Base-by-base conservation (phyloP, 2,329 filamentous ascomycete species). In the Chaetomium olivaceum region DNA sequence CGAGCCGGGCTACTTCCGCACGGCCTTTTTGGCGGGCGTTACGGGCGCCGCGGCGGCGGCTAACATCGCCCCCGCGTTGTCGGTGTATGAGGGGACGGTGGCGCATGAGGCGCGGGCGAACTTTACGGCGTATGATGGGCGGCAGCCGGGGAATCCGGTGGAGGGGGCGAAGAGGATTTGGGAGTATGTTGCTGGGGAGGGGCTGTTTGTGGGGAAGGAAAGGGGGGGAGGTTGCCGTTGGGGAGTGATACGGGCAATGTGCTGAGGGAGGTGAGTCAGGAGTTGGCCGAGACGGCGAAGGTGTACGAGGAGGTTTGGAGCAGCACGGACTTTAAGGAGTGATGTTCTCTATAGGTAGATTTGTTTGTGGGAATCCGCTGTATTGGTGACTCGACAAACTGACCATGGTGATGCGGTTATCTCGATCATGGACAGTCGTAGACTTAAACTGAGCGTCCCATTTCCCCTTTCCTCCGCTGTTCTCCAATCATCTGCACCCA, bases 101-200 rank as follows among this genome's bases (percentile, higher is more conserved):
- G 56, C 56, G 56, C 56, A 58, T 16, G 39, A 58, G 27, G 56
- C 56, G 36, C 4, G 56, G 14, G 39, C 23, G 19, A 11, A 5
- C 4, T 48, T 58, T 29, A 16, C 8, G 23, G 23, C 4, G 23
- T 46, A 29, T 48, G 19, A 58, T 48, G 56, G 56, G 6, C 14
- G 23, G 36, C 56, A 58, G 25, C 7, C 21, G 39, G 56, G 56
- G 39, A 19, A 58, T 48, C 56, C 56, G 7, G 56, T 48, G 6
- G 23, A 48, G 56, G 56, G 23, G 5, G 77, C 75, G 29, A 69
- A 76, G 29, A 65, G 76, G 43, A 78, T 82, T 9, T 74, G 79
- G 33, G 76, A 81, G 63, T 73, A 75, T 51, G 75, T 77, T 0
- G 74, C 74, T 0, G 73, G 71, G 19, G 73, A 73, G 63, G 78